These are phyloP conservation scores for Anacardium occidentale DNA, from an alignment of 345 rosid species.

Conservation along the genomic window DNA sequence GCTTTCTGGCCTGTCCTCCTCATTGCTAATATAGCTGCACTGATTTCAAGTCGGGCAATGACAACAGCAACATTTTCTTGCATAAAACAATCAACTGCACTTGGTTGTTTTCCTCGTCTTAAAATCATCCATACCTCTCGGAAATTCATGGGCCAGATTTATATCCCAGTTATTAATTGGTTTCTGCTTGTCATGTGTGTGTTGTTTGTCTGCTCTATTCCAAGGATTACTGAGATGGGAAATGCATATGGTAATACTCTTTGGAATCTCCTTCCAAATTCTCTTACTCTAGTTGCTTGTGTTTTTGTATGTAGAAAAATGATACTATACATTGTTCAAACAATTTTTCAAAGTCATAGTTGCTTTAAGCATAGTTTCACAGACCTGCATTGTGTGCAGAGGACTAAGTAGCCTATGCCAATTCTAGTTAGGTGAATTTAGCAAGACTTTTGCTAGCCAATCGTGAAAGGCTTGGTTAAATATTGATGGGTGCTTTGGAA, in stretches of 20 bases:
- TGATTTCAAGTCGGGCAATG: constrained; percentile 97
- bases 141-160: constrained; percentile 98
- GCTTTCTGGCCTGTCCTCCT: constrained; percentile 86
- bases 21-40: constrained; percentile 88
- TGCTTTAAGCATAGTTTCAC: neutral
- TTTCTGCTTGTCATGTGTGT: constrained; percentile 84
- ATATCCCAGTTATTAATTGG: constrained; percentile 99
- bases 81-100: constrained; percentile 91
- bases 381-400: too few relatives aligned
- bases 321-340: neutral
- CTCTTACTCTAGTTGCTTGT: too few relatives aligned
- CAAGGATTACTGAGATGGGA: constrained; percentile 89
- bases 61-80: constrained; percentile 99
- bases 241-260: constrained; percentile 88
- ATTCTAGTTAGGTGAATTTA: neutral
- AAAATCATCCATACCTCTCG: constrained; percentile 97
- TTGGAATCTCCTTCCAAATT: constrained; percentile 1
- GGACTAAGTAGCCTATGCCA: too few relatives aligned
- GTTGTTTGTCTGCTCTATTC: constrained; percentile 72
- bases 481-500: neutral
- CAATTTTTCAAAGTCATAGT: neutral
- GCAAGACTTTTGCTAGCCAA: neutral
- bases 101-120: constrained; percentile 98
- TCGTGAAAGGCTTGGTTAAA: neutral
- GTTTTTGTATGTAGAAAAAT: too few relatives aligned